These are phyloP conservation scores for Yamadazyma atlantica DNA, from an alignment of 1,139 yeast genomes.

Conservation along the genomic window DNA sequence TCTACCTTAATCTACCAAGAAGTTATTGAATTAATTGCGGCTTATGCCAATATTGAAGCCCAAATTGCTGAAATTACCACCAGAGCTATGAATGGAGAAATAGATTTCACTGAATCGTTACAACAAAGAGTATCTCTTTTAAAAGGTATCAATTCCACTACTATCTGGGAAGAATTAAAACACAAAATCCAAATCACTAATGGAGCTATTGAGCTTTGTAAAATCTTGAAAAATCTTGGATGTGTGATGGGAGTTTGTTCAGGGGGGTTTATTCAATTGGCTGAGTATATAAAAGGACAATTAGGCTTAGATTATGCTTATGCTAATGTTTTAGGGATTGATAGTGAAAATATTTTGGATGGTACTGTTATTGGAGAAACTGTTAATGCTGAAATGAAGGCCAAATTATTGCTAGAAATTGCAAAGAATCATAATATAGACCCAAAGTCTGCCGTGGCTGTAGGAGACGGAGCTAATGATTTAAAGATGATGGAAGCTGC, in stretches of 20 bases:
- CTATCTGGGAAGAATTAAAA: slow-evolving; percentile 79
- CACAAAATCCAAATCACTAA: slow-evolving; percentile 68
- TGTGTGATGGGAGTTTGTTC: slow-evolving; percentile 82
- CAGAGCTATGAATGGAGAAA: slow-evolving; percentile 95
- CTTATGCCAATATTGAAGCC: slow-evolving; percentile 33
- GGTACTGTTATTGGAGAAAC: slow-evolving; percentile 68
- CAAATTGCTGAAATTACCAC: slow-evolving; percentile 66
- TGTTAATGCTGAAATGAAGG: slow-evolving; percentile 86
- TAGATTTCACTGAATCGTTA: slow-evolving; percentile 85
- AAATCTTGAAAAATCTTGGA: slow-evolving; percentile 60
- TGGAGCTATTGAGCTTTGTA: slow-evolving; percentile 76
- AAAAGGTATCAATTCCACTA: slow-evolving; percentile 72
- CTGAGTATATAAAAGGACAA: slow-evolving; percentile 65
- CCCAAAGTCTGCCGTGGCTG: slow-evolving; percentile 66
- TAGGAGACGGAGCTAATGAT: slow-evolving; percentile 98
- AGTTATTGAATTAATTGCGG: slow-evolving; percentile 93
- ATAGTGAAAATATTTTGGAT: slow-evolving; percentile 49
- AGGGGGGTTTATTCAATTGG: slow-evolving; percentile 93
- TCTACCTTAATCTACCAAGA: slow-evolving; percentile 95
- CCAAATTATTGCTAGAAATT: slow-evolving; percentile 65
- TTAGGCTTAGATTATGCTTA: slow-evolving; percentile 82
- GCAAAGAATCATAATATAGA: slow-evolving; percentile 64
- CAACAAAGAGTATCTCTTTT: slow-evolving; percentile 71
- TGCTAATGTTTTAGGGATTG: slow-evolving; percentile 71
- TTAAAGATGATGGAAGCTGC: slow-evolving; percentile 88